A percentile compares a stretch with the other conserved stretches of the same genome.
These are phyloP conservation scores for Apiospora saccharicola DNA, from an alignment of 2,329 filamentous ascomycete species.

Conservation along the genomic window DNA sequence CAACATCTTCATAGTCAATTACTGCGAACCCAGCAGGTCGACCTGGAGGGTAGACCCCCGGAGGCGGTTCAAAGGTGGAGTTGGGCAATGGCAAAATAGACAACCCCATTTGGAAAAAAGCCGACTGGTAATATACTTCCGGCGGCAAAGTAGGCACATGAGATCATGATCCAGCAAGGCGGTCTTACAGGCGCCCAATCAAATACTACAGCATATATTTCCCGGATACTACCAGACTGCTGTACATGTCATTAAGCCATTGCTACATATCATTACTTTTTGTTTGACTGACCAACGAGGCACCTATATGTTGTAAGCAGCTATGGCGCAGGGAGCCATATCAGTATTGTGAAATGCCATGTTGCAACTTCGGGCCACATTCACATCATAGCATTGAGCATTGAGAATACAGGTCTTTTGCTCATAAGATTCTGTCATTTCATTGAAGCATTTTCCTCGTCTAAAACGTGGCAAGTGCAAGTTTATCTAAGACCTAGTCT, in stretches of 20 bases:
- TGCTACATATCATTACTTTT: background rate
- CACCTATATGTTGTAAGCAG: background rate
- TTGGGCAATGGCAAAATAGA: constrained; percentile 11
- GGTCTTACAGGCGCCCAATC: background rate
- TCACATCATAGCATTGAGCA: too few species aligned
- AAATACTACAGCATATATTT: background rate
- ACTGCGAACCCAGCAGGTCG: background rate
- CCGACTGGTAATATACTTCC: background rate
- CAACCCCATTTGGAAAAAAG: constrained; percentile 13
- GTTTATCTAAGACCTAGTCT: background rate
- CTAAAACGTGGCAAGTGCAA: background rate
- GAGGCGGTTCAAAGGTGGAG: background rate
- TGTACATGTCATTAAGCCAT: background rate
- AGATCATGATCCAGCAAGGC: constrained; percentile 13
- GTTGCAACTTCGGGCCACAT: background rate
- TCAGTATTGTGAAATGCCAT: background rate
- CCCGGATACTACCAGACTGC: background rate
- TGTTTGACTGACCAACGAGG: too few species aligned
- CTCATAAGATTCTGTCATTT: background rate
- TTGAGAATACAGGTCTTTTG: too few species aligned
- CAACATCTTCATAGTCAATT: background rate
- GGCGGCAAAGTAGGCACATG: constrained; percentile 2
- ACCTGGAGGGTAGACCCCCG: background rate
- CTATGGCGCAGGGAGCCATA: background rate
- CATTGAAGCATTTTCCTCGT: background rate